phyloP scores from a whole-genome alignment of 2,329 filamentous ascomycete genomes.

The Fusarium anguioides region DNA sequence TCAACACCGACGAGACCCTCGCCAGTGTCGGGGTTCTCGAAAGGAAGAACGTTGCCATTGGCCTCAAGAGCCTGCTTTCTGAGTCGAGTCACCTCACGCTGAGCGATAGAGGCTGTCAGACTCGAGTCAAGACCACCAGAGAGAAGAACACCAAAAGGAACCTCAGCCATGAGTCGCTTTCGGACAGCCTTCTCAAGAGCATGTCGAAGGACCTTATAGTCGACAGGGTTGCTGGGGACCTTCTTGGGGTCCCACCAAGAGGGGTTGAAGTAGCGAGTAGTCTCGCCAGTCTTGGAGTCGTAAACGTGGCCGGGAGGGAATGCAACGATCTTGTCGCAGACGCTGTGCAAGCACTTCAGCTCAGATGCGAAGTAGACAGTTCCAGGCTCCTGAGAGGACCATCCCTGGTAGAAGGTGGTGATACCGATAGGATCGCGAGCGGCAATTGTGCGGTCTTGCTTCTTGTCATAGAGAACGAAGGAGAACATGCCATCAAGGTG shows the following conservation, averaged over 20 bases:
- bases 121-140: constrained; percentile 97
- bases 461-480: constrained; percentile 97
- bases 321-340: constrained; percentile 93
- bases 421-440: constrained; percentile 97
- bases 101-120: constrained; percentile 92
- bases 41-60: constrained; percentile 59
- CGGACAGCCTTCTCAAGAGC: constrained; percentile 90
- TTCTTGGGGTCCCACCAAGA: constrained; percentile 88
- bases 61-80: constrained; percentile 70
- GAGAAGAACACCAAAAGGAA: constrained; percentile 94
- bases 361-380: constrained; percentile 97
- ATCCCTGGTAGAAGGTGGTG: constrained; percentile 97
- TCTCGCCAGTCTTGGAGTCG: constrained; percentile 89
- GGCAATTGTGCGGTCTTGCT: constrained; percentile 89
- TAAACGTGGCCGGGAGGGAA: constrained; percentile 97
- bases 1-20: constrained; percentile 93
- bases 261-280: constrained; percentile 90
- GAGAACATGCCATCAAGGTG: constrained; percentile 99
- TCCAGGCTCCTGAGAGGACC: constrained; percentile 82
- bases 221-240: constrained; percentile 82
- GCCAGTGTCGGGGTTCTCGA: constrained; percentile 67
- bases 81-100: constrained; percentile 86
- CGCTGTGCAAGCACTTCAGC: constrained; percentile 89
- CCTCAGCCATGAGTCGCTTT: constrained; percentile 98
- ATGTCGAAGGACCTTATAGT: constrained; percentile 83